phyloP scores from a whole-genome alignment of 129 eudicot genomes.

The Saussurea involucrata region DNA sequence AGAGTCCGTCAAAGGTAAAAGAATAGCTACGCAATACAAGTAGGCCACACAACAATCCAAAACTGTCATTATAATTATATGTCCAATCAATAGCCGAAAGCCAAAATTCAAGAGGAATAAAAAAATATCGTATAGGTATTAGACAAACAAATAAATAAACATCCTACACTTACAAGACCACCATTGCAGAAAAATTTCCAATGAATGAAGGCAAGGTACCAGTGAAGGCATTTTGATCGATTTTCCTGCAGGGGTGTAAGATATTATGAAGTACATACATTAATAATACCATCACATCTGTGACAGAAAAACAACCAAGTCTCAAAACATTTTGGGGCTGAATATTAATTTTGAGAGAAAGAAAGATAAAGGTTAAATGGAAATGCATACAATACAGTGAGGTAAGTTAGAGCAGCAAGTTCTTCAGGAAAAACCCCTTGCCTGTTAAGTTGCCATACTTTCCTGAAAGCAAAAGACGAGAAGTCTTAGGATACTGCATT shows the following conservation, averaged over 20 bases:
- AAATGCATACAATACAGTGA: conserved; percentile 39
- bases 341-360: background rate
- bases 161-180: conserved; percentile 32
- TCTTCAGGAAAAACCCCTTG: conserved; percentile 47
- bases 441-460: conserved; percentile 35
- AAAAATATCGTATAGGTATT: background rate
- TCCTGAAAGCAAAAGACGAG: conserved; percentile 30
- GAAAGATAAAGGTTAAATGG: background rate
- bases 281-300: background rate
- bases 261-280: background rate
- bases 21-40: background rate
- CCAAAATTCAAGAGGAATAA: background rate
- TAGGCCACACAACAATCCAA: background rate
- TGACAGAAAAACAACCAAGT: background rate
- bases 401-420: conserved; percentile 40
- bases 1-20: background rate
- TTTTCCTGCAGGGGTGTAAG: conserved; percentile 30
- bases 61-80: background rate
- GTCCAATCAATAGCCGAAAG: background rate
- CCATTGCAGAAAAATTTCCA: conserved; percentile 45
- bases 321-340: background rate
- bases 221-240: conserved; percentile 57
- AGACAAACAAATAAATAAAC: background rate
- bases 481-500: background rate
- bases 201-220: conserved; percentile 66